A percentile compares a stretch with the other conserved stretches of the same genome.
Conservation (phyloP, 2,329 filamentous ascomycete genomes). For the Alternaria novae-zelandiae region DNA sequence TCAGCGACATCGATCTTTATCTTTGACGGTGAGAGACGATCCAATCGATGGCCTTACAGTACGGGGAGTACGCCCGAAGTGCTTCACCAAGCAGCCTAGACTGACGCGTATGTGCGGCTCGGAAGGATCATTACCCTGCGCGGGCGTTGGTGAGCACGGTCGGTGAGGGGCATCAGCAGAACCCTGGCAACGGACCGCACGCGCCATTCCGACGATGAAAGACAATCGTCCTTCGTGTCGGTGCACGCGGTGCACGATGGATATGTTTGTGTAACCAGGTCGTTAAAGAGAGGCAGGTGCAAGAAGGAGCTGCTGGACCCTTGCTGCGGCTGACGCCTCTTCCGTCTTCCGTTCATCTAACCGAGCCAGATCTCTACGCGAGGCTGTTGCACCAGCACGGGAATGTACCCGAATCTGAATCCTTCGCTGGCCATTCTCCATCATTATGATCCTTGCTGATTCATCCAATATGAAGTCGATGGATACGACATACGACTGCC, state of each 20-base stretch:
- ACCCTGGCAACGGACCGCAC: not conserved
- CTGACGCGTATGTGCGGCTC: not conserved
- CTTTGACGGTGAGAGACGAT: not conserved
- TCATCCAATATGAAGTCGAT: not conserved
- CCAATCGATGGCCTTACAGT: not conserved
- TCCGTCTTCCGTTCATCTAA: slow-evolving; percentile 2
- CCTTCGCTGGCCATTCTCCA: not conserved
- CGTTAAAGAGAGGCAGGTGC: not conserved
- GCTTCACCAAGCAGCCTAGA: not conserved
- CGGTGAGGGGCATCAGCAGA: not conserved
- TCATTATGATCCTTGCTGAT: not conserved
- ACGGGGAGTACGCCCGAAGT: not conserved
- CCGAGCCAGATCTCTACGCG: not conserved
- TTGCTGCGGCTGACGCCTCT: not conserved
- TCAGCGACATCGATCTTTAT: not conserved
- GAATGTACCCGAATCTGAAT: not conserved
- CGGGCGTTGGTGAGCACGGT: not conserved
- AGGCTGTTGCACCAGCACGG: not conserved
- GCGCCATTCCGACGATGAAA: not conserved
- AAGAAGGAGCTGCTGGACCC: not conserved
- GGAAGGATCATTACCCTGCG: not conserved
- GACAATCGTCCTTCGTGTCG: not conserved
- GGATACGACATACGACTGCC: not conserved
- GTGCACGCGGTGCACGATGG: not conserved
- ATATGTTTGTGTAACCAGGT: not conserved